Evolutionary conservation across 2,329 filamentous ascomycete genomes (phyloP).

Genomic region (Monilinia fructicola): DNA sequence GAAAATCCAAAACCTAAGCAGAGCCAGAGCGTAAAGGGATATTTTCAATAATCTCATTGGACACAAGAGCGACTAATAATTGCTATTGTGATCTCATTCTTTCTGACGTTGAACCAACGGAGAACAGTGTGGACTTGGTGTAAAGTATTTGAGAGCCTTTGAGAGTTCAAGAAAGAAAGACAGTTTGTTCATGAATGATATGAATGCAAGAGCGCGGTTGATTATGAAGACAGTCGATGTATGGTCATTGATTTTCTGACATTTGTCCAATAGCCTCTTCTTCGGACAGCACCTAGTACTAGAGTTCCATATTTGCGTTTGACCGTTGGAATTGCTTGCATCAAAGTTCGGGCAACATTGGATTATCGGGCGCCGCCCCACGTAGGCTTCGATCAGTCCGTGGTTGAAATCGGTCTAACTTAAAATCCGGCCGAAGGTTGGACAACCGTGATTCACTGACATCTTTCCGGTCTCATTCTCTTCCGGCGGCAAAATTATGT

Average conservation of each 20-base stretch:
- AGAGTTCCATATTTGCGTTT: neutral
- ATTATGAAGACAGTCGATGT: neutral
- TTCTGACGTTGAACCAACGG: neutral
- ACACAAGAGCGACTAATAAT: neutral
- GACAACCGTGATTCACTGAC: neutral
- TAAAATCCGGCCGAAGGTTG: neutral
- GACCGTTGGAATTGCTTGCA: neutral
- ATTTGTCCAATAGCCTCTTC: neutral
- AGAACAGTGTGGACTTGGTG: neutral
- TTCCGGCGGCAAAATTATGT: neutral
- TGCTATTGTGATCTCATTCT: neutral
- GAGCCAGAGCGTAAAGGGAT: neutral
- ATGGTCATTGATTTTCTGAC: neutral
- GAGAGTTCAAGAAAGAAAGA: neutral
- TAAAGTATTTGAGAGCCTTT: neutral
- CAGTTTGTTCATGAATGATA: neutral
- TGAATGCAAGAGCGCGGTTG: neutral
- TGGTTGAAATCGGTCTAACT: neutral
- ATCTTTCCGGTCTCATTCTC: neutral
- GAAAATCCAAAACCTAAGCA: neutral
- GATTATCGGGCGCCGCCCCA: neutral
- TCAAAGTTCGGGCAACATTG: neutral
- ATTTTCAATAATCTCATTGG: neutral
- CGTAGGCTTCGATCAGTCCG: neutral
- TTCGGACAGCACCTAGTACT: neutral